Base-by-base conservation (phyloP, 495 filamentous ascomycete species). In the Penicillium macrosclerotiorum region DNA sequence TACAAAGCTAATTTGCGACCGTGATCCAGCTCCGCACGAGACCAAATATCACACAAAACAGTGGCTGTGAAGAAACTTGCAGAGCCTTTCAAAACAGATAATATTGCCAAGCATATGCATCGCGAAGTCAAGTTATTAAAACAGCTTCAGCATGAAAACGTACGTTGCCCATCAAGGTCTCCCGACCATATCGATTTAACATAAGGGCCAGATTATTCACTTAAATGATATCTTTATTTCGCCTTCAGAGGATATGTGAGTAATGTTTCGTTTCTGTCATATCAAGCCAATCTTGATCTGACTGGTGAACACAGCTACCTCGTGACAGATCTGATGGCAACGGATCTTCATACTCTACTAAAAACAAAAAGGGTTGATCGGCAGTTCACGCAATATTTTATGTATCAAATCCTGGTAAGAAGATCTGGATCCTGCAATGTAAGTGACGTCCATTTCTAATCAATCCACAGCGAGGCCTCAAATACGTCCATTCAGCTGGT, bases 11-110 rank as follows among this genome's bases (percentile, higher is more conserved):
- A 46, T 49, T n/a, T n/a, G n/a, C n/a, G n/a, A n/a, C n/a, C n/a
- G 24, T 33, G n/a, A 31, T 22, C 23, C 11, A 97, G 92, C 67
- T 95, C 93, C 31, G 93, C 93, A 33, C 90, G 84, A 69, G 93
- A 98, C 64, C 89, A 95, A 72, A 87, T 97, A 57, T 90, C 88
- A 29, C 82, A 77, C 57, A 86, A 90, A 57, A 88, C 88, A 59
- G 92, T 98, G 37, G 93, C 93, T 27, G 89, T 98, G 53, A 98
- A 98, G 81, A 98, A 98, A 76, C 95, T 98, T 56, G 95, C 95
- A 84, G 95, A 97, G 74, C 93, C 93, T 4, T 98, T 98, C 73
- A 93, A 89, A 74, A 96, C 93, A 8, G 90, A 89, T 2, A 89
- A 95, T 30, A 73, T 98, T 33, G 91, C 93, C 7, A 96, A 96